Conservation (phyloP, 2,329 filamentous ascomycete species). For the Cucurbitaria berberidis region DNA sequence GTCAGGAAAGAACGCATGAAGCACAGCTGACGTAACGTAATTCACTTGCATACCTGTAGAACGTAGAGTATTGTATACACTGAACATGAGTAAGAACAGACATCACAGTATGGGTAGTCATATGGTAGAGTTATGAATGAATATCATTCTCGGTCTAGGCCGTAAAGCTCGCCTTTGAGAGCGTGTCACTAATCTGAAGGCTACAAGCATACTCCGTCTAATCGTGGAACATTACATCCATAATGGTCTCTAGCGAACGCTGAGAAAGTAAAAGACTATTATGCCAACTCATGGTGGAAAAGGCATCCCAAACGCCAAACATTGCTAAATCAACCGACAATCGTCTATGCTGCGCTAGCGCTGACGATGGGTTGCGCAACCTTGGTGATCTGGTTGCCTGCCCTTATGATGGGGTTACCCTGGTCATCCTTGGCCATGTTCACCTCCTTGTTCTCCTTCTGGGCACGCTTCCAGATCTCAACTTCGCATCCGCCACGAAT, state of each 20-base stretch:
- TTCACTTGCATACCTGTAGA: conserved; percentile 1
- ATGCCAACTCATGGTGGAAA: conserved; percentile 26
- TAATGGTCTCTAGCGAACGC: conserved; percentile 37
- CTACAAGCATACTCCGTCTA: conserved; percentile 41
- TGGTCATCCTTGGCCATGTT: conserved; percentile 79
- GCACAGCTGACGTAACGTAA: not conserved
- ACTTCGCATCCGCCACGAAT: conserved; percentile 53
- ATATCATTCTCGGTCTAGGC: conserved; percentile 29
- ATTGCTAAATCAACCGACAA: conserved; percentile 30
- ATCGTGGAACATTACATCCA: conserved; percentile 25
- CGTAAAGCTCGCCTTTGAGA: conserved; percentile 25
- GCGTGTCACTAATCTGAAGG: conserved; percentile 26
- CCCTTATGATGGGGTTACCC: conserved; percentile 83
- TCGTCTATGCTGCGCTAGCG: conserved; percentile 76
- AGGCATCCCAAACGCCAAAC: conserved; percentile 41
- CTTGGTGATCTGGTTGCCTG: conserved; percentile 84
- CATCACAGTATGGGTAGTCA: not conserved
- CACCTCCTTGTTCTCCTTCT: conserved; percentile 69
- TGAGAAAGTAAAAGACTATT: conserved; percentile 34
- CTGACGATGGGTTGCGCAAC: conserved; percentile 78
- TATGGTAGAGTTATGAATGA: conserved; percentile 10
- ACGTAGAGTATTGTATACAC: not conserved
- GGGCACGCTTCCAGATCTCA: conserved; percentile 54
- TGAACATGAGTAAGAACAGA: not conserved
- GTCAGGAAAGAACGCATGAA: not conserved